Conservation (phyloP, 2,329 filamentous ascomycete genomes). For the Trichoderma polysporum region DNA sequence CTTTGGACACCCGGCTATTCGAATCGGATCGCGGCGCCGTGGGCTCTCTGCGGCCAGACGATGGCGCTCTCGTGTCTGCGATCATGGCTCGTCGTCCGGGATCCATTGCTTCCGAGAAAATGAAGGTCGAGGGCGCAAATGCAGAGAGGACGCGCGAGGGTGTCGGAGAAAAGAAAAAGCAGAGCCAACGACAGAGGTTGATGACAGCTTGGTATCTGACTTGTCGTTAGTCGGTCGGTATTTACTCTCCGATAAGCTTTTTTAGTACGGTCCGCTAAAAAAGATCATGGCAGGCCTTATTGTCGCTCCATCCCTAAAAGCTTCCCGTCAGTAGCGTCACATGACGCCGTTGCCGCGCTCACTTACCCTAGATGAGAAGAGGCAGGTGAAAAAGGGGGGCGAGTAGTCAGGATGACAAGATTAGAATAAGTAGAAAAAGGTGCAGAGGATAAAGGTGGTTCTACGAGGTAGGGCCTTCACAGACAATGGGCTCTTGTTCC, state of each 20-base stretch:
- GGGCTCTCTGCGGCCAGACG: slow-evolving; percentile 48
- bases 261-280: slow-evolving; percentile 17
- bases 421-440: neutral
- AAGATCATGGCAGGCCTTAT: neutral
- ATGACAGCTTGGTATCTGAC: neutral
- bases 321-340: slow-evolving; percentile 13
- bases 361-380: slow-evolving; percentile 15
- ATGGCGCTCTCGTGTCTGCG: slow-evolving; percentile 45
- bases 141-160: neutral
- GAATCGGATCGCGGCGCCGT: slow-evolving; percentile 56
- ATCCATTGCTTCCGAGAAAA: slow-evolving; percentile 45
- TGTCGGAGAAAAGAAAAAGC: neutral
- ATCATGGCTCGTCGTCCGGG: slow-evolving; percentile 57
- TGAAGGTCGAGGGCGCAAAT: neutral
- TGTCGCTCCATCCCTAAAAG: neutral
- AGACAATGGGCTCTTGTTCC: neutral
- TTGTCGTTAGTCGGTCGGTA: slow-evolving; percentile 10
- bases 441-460: neutral
- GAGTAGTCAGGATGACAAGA: neutral
- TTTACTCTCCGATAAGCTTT: slow-evolving; percentile 17
- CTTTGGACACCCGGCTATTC: slow-evolving; percentile 57
- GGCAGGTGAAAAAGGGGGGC: neutral
- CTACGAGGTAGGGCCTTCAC: neutral
- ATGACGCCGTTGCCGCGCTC: neutral
- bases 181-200: neutral